Percentiles rank a stretch among this genome's conserved stretches.
phyloP scores from a whole-genome alignment of 2,329 filamentous ascomycete species.

The Myriosclerotinia scirpicola region DNA sequence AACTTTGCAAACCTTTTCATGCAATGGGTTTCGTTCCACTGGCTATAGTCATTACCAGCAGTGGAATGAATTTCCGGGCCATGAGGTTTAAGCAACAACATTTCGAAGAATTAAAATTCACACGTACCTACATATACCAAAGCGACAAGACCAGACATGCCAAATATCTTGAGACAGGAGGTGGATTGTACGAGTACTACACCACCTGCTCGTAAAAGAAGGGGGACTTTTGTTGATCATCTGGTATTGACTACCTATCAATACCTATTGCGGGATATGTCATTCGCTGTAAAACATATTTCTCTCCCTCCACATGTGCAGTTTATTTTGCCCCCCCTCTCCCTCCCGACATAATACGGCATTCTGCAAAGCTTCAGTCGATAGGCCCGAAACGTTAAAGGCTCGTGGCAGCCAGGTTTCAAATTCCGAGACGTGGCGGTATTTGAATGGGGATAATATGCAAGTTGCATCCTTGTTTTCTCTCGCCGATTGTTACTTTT shows the following conservation, averaged over 20 bases:
- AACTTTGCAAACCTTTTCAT: neutral
- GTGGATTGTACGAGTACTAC: neutral
- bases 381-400: neutral
- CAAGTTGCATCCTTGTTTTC: neutral
- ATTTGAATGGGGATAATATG: neutral
- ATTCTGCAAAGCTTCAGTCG: neutral
- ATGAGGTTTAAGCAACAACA: neutral
- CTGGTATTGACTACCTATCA: neutral
- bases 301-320: neutral
- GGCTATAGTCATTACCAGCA: neutral
- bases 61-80: neutral
- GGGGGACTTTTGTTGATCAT: neutral
- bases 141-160: neutral
- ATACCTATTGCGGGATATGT: neutral
- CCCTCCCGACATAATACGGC: neutral
- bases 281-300: neutral
- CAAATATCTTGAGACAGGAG: neutral
- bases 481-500: slow-evolving; percentile 6
- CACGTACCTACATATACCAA: neutral
- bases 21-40: neutral
- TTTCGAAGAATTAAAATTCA: neutral
- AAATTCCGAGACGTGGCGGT: slow-evolving; percentile 4
- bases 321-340: neutral
- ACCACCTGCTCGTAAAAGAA: neutral
- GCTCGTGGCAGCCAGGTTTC: neutral